Percentiles rank a stretch among this genome's conserved stretches.
Evolutionary conservation across 2,329 filamentous ascomycete genomes (phyloP).

Genomic region (Verticillium isaacii): DNA sequence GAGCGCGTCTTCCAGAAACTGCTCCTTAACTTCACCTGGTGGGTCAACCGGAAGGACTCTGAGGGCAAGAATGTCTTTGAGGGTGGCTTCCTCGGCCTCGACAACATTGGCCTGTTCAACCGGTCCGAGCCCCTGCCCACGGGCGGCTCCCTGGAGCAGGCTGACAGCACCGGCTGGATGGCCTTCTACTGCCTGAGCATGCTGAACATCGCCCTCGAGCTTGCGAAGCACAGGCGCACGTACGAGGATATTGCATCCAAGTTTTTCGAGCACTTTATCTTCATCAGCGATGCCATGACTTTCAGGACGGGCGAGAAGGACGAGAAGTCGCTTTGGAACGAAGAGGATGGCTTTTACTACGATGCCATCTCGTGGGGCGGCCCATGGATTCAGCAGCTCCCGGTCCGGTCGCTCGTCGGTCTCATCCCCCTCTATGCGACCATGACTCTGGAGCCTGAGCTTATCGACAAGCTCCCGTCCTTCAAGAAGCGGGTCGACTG

Average conservation of each 20-base stretch:
- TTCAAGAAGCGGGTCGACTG: slow-evolving; percentile 93
- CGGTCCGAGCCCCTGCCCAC: slow-evolving; percentile 92
- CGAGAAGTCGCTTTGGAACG: slow-evolving; percentile 90
- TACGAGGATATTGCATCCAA: slow-evolving; percentile 98
- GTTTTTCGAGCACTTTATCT: slow-evolving; percentile 98
- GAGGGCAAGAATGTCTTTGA: slow-evolving; percentile 98
- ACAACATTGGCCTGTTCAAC: slow-evolving; percentile 98
- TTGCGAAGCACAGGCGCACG: slow-evolving; percentile 89
- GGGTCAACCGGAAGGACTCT: slow-evolving; percentile 93
- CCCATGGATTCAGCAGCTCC: slow-evolving; percentile 88
- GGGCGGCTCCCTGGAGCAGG: slow-evolving; percentile 89
- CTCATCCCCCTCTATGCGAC: slow-evolving; percentile 92
- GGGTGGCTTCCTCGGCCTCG: slow-evolving; percentile 88
- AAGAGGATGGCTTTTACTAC: slow-evolving; percentile 96
- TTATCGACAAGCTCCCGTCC: slow-evolving; percentile 84
- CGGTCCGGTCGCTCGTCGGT: slow-evolving; percentile 86
- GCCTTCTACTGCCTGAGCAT: slow-evolving; percentile 95
- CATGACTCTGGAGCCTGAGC: slow-evolving; percentile 85
- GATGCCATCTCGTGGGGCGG: slow-evolving; percentile 96
- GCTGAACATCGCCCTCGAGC: slow-evolving; percentile 92
- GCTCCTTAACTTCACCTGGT: slow-evolving; percentile 97
- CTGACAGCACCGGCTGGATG: slow-evolving; percentile 98
- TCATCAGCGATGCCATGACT: slow-evolving; percentile 97
- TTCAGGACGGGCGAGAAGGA: slow-evolving; percentile 65
- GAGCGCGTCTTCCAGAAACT: slow-evolving; percentile 96